Evolutionary conservation across 345 rosid species (phyloP).

Genomic region (Aegle marmelos): DNA sequence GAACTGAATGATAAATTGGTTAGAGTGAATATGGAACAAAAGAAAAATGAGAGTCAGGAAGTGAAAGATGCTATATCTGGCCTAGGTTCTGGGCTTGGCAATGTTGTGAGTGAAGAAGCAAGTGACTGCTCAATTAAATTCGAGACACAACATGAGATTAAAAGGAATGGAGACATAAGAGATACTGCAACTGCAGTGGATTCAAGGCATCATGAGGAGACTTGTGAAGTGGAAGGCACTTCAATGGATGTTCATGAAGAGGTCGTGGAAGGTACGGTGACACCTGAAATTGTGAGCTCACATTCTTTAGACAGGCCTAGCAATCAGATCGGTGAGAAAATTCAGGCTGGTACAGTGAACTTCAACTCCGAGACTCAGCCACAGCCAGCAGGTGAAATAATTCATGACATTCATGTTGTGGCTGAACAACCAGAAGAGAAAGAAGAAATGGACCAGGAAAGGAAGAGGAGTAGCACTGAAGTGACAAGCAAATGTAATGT

Average conservation of each 20-base stretch:
- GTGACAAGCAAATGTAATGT: conserved; percentile 29
- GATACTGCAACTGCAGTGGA: conserved; percentile 11
- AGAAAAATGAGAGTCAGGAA: conserved; percentile 14
- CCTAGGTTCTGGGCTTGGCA: conserved; percentile 8
- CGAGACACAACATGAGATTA: not conserved
- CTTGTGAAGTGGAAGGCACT: conserved; percentile 4
- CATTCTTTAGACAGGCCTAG: conserved; percentile 23
- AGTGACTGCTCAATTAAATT: not conserved
- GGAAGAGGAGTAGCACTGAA: conserved; percentile 18
- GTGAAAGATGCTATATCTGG: conserved; percentile 12
- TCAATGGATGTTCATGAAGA: conserved; percentile 8
- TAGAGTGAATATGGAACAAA: conserved; percentile 14
- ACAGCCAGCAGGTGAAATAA: conserved; percentile 21
- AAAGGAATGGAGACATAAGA: conserved; percentile 21
- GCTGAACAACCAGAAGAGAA: conserved; percentile 31
- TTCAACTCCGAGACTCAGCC: conserved; percentile 28
- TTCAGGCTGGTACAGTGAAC: conserved; percentile 17
- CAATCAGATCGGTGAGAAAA: conserved; percentile 28
- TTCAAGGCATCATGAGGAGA: conserved; percentile 11
- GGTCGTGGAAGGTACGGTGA: conserved; percentile 18
- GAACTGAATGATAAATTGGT: conserved; percentile 12
- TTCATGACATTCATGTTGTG: conserved; percentile 27
- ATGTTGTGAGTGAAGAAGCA: conserved; percentile 14
- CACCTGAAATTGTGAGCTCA: conserved; percentile 15
- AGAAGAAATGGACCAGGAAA: conserved; percentile 18